Percentiles rank a stretch among this genome's conserved stretches.
phyloP scores from a whole-genome alignment of 169 alveolate genomes.

The Eimeria falciformis region DNA sequence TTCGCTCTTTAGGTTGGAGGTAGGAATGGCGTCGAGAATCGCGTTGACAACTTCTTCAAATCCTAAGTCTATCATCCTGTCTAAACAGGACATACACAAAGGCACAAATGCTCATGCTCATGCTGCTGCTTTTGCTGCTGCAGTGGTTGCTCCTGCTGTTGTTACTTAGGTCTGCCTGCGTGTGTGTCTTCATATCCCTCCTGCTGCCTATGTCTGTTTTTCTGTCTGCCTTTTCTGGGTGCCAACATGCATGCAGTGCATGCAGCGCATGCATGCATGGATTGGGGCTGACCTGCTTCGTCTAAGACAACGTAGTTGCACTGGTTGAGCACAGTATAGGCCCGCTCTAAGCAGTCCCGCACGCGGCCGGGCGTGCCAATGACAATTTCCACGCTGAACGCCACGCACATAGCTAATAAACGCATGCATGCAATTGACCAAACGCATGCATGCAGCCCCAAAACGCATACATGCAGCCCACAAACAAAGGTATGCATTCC shows the following conservation, averaged over 20 bases:
- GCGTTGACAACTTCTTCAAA: slow-evolving; percentile 96
- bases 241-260: not conserved
- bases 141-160: not conserved
- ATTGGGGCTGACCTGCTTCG: slow-evolving; percentile 94
- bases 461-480: not conserved
- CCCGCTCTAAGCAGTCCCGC: slow-evolving; percentile 94
- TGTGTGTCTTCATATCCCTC: not conserved
- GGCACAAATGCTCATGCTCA: not conserved
- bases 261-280: too few relatives aligned
- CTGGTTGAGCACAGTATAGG: slow-evolving; percentile 93
- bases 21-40: slow-evolving; percentile 93
- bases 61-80: slow-evolving; percentile 97
- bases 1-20: slow-evolving; percentile 88
- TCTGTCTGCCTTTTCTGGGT: too few relatives aligned
- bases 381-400: slow-evolving; percentile 91
- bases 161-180: not conserved
- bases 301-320: slow-evolving; percentile 96
- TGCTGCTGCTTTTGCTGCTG: slow-evolving; percentile 10
- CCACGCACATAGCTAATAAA: not conserved
- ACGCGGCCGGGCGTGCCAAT: slow-evolving; percentile 99
- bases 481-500: too few relatives aligned
- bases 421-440: not conserved
- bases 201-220: not conserved
- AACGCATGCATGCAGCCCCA: not conserved
- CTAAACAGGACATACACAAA: not conserved